Percentiles rank a stretch among this genome's conserved stretches.
phyloP scores from a whole-genome alignment of 139 green algal genomes.

The Spirogloea muscicola region DNA sequence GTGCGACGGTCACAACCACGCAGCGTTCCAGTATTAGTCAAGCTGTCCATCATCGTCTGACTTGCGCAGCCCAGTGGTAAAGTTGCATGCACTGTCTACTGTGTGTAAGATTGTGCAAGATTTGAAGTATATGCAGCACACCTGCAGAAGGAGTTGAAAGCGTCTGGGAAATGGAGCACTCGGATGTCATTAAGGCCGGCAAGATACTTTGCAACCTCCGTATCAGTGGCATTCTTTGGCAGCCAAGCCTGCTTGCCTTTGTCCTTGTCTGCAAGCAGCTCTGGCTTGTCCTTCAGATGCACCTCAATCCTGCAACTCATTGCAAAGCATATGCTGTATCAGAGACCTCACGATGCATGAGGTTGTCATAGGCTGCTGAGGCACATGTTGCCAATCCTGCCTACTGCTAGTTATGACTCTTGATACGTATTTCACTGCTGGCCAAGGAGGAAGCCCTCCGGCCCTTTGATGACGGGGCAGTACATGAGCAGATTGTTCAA shows the following conservation, averaged over 20 bases:
- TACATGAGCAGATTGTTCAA: no score
- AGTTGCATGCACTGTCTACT: background rate
- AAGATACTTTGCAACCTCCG: constrained; percentile 6
- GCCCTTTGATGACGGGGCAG: no score
- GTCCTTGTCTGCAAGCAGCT: background rate
- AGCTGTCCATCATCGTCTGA: background rate
- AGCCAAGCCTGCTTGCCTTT: constrained; percentile 14
- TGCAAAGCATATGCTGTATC: no score
- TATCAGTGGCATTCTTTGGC: constrained; percentile 10
- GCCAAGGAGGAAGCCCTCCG: no score
- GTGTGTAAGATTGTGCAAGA: no score
- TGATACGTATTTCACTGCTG: no score
- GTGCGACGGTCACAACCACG: background rate
- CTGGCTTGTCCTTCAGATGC: background rate
- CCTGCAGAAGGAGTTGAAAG: constrained; percentile 25
- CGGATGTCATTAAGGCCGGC: constrained; percentile 1
- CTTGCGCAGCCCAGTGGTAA: background rate
- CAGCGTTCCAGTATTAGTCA: background rate
- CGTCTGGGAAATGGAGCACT: constrained; percentile 7
- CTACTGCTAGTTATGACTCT: no score
- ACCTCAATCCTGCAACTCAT: background rate
- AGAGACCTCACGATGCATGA: no score
- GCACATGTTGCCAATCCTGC: no score
- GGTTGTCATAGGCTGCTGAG: no score
- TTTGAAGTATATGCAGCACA: no score